phyloP scores from a whole-genome alignment of 768 basidiomycete genomes.

The Amylocystis lapponica region DNA sequence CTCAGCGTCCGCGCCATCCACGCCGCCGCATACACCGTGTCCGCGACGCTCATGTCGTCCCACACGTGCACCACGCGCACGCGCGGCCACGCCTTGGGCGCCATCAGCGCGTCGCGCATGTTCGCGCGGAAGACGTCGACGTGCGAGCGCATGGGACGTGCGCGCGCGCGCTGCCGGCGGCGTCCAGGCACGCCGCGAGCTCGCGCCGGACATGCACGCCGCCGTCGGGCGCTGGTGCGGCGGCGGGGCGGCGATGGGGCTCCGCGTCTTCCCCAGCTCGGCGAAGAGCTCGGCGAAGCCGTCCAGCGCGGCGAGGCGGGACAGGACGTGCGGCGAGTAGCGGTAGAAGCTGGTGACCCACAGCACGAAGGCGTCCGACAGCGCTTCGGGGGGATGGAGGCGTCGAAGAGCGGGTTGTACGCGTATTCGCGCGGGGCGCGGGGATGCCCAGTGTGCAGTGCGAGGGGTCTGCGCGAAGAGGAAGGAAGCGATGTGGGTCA shows the following conservation, averaged over 20 bases:
- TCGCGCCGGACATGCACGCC: not conserved
- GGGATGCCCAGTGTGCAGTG: not conserved
- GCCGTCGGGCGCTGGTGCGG: not conserved
- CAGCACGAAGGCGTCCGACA: not conserved
- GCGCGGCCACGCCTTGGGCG: not conserved
- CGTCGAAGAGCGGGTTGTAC: constrained; percentile 9
- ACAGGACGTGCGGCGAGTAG: not conserved
- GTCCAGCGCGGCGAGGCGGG: not conserved
- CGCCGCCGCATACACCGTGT: not conserved
- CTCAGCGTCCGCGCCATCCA: not conserved
- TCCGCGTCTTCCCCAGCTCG: not conserved
- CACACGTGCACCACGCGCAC: not conserved
- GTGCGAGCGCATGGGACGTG: not conserved
- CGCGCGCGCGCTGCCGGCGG: not conserved
- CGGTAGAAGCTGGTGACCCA: constrained; percentile 6
- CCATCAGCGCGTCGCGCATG: not conserved
- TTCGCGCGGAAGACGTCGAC: not conserved
- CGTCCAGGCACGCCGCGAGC: not conserved
- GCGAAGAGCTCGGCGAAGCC: not conserved
- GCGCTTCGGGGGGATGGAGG: constrained; percentile 14
- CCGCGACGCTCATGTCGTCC: constrained; percentile 3
- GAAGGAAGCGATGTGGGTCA: no score
- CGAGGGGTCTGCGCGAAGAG: not conserved
- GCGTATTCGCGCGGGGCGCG: constrained; percentile 1
- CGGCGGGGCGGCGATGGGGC: not conserved